Percentiles rank a stretch among this genome's conserved stretches.
These are phyloP conservation scores for Candida sithepensis DNA, from an alignment of 805 yeast genomes.

Conservation along the genomic window DNA sequence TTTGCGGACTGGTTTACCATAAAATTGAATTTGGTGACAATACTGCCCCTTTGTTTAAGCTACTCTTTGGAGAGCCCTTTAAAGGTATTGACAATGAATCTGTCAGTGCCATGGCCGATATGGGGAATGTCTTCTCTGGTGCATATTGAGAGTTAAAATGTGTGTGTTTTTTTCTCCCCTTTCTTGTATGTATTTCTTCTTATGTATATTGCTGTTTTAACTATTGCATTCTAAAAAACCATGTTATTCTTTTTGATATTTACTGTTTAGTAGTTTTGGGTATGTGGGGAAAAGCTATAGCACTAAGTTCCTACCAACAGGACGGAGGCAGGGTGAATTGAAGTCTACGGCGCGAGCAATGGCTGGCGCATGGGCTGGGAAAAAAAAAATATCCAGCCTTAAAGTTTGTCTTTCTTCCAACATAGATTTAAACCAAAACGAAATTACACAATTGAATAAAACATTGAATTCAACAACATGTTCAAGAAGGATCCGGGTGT, in stretches of 20 bases:
- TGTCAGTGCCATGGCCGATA: slow-evolving; percentile 22
- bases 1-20: slow-evolving; percentile 30
- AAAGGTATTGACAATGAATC: slow-evolving; percentile 19
- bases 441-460: too few relatives aligned
- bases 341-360: too few relatives aligned
- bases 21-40: neutral
- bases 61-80: slow-evolving; percentile 24
- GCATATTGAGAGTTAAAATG: slow-evolving; percentile 2
- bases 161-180: neutral
- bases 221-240: neutral
- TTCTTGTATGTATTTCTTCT: neutral
- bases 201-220: neutral
- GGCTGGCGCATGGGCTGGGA: too few relatives aligned
- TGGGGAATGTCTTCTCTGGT: slow-evolving; percentile 26
- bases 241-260: neutral
- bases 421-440: too few relatives aligned
- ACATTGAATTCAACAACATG: slow-evolving; percentile 36
- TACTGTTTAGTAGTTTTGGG: neutral
- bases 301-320: too few relatives aligned
- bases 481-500: slow-evolving; percentile 53
- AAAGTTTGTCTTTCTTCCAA: too few relatives aligned
- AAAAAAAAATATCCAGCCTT: too few relatives aligned
- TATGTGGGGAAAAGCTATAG: too few relatives aligned
- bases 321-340: too few relatives aligned
- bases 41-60: slow-evolving; percentile 12